Percentiles rank a stretch among this genome's conserved stretches.
Evolutionary conservation across 2,329 filamentous ascomycete species (phyloP).

Genomic region (Aplosporella prunicola): DNA sequence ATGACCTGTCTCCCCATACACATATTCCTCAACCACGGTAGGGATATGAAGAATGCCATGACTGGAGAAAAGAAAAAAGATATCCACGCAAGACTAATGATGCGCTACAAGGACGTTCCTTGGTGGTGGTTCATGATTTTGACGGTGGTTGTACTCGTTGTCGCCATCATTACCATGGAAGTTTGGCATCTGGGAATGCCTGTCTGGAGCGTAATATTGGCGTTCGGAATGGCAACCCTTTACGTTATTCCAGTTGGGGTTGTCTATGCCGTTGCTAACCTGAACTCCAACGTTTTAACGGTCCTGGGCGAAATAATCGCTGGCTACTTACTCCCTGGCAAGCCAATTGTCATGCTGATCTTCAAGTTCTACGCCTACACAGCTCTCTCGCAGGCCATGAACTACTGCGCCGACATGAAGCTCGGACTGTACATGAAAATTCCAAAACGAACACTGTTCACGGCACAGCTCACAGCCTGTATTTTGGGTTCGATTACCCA

Average conservation of each 20-base stretch:
- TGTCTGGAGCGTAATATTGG: conserved; percentile 8
- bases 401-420: conserved; percentile 10
- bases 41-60: conserved; percentile 44
- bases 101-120: conserved; percentile 46
- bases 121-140: conserved; percentile 48
- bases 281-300: conserved; percentile 33
- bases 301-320: conserved; percentile 46
- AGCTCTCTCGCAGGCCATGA: conserved; percentile 8
- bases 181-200: conserved; percentile 9
- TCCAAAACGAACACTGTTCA: conserved; percentile 8
- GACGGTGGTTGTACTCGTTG: conserved; percentile 18
- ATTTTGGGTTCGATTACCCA: conserved; percentile 7
- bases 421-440: conserved; percentile 11
- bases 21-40: conserved; percentile 20
- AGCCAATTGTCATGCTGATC: conserved; percentile 10
- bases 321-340: conserved; percentile 41
- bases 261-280: conserved; percentile 8
- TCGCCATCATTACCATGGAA: conserved; percentile 37
- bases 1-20: conserved; percentile 29
- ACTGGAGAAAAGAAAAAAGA: conserved; percentile 40
- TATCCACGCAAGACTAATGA: conserved; percentile 26
- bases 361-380: conserved; percentile 12
- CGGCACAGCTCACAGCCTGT: conserved; percentile 6
- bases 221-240: conserved; percentile 6
- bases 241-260: conserved; percentile 10